Conservation (phyloP, 345 rosid species). For the Aquilaria yunnanensis region DNA sequence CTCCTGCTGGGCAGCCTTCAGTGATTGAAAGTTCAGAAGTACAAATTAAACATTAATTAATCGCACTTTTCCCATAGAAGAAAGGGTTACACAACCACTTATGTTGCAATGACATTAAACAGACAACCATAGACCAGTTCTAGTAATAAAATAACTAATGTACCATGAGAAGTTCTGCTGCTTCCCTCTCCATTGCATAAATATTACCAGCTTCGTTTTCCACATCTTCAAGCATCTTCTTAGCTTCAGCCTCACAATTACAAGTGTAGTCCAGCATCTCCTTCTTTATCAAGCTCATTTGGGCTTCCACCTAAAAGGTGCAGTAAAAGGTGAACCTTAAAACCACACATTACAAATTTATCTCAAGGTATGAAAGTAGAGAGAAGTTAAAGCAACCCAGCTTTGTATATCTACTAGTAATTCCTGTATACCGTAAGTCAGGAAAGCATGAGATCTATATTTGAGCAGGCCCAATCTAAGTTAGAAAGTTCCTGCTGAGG, state of each 20-base stretch:
- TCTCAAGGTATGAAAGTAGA: not conserved
- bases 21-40: not conserved
- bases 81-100: too few relatives aligned
- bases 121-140: too few relatives aligned
- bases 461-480: too few relatives aligned
- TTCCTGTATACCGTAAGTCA: too few relatives aligned
- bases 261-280: constrained; percentile 41
- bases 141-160: not conserved
- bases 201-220: constrained; percentile 43
- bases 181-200: constrained; percentile 62
- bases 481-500: too few relatives aligned
- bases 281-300: constrained; percentile 38
- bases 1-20: constrained; percentile 35
- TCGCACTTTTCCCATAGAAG: too few relatives aligned
- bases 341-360: too few relatives aligned
- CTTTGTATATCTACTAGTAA: too few relatives aligned
- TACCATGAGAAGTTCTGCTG: constrained; percentile 58
- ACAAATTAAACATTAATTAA: not conserved
- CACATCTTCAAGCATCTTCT: constrained; percentile 44
- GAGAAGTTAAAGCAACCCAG: not conserved
- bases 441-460: too few relatives aligned
- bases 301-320: constrained; percentile 45
- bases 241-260: constrained; percentile 54
- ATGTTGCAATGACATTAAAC: too few relatives aligned
- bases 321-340: constrained; percentile 3